Base-by-base conservation (phyloP, 371 early-diverging fungal genomes). In the Mortierella sp. region DNA sequence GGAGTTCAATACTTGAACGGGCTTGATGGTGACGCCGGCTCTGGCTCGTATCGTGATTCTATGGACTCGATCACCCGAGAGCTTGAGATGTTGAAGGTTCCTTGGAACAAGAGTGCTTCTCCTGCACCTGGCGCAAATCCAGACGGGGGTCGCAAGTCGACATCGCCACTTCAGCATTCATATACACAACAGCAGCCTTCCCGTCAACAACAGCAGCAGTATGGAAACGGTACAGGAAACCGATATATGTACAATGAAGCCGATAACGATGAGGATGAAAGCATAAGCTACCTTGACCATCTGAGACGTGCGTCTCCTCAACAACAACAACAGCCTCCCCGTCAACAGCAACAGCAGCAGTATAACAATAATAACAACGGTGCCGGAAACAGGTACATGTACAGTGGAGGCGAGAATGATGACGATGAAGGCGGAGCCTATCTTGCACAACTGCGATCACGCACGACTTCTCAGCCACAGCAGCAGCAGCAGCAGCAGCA, bases 41-140 rank as follows among this genome's bases (percentile, higher is more conserved):
- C 8, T 2, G 19, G n/a, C 34, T 30, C 45, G 12, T 23, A 46
- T 12, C 53, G 70, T 13, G 65, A 71, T 51, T 71, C 71, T 10
- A 59, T 71, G 9, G 71, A 71, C 43, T 71, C 71, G 39, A 71
- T 71, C 30, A 71, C 71, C 2, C 67, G 62, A 7, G 72, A 66
- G 38, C 63, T 67, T 26, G 72, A 72, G 55, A 23, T 72, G 63
- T 10, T 72, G 54, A 62, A 62, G 39, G 72, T 67, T 9, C 67
- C 72, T 0, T 61, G 67, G 67, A 61, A 66, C 60, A 67, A 54
- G 27, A 28, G 41, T 21, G 27, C 24, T 24, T 19, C 2, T 50
- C 2, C 14, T 12, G 30, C 28, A 3, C 24, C 27, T 43, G 45
- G 45, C 16, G 4, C 5, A 18, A 43, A 16, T 50, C 14, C 30